Evolutionary conservation across 257 asterid species (phyloP).

Genomic region (Salvia miltiorrhiza): DNA sequence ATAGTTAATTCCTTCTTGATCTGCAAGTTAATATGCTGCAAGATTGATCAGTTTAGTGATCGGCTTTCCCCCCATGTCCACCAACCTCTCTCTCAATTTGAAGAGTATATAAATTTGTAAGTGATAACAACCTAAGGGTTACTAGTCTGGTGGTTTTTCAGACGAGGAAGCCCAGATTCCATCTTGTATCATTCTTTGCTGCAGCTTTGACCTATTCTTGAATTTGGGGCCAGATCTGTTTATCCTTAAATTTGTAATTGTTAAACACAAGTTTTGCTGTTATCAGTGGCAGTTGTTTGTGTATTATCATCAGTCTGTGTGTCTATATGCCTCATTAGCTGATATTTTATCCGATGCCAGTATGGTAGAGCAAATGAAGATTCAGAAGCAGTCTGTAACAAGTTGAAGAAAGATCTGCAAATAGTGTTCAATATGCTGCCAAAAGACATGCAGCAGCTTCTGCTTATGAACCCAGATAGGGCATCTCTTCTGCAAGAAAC

Average conservation of each 20-base stretch:
- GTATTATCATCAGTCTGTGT: neutral
- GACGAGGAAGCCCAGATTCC: neutral
- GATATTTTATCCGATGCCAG: constrained; percentile 36
- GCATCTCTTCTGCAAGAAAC: constrained; percentile 56
- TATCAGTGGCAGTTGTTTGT: constrained; percentile 6
- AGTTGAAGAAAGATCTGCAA: constrained; percentile 76
- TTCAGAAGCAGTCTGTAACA: constrained; percentile 52
- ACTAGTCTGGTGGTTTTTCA: neutral
- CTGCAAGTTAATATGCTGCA: too few relatives aligned
- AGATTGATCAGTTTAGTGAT: too few relatives aligned
- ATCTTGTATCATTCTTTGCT: constrained; percentile 5
- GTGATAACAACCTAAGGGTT: neutral
- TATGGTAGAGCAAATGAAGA: constrained; percentile 54
- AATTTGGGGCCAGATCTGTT: neutral
- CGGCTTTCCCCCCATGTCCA: neutral
- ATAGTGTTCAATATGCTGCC: constrained; percentile 69
- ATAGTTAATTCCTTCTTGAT: too few relatives aligned
- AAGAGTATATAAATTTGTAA: neutral
- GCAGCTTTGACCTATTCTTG: neutral
- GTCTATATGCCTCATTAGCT: constrained; percentile 1
- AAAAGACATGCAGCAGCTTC: constrained; percentile 77
- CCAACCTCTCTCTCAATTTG: neutral
- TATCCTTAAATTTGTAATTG: too few relatives aligned
- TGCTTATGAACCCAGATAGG: constrained; percentile 74
- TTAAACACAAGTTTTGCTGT: neutral